Evolutionary conservation across 1,139 yeast species (phyloP).

Genomic region (Williopsis jadinii): DNA sequence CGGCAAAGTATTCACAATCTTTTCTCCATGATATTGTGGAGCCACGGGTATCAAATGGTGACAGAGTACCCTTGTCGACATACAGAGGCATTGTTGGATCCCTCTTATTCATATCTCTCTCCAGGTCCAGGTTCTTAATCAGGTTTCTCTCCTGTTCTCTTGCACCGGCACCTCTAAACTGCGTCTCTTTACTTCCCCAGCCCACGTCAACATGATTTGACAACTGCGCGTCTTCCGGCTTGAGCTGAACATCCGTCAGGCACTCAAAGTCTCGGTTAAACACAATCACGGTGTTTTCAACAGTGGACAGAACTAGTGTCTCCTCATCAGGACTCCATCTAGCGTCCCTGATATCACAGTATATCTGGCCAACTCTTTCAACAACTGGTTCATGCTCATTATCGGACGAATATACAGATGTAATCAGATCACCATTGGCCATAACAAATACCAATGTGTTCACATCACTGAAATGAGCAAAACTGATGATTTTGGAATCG

Average conservation of each 20-base stretch:
- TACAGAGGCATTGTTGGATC: conserved; percentile 90
- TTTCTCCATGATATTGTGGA: conserved; percentile 84
- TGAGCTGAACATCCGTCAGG: conserved; percentile 54
- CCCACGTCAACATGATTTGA: conserved; percentile 93
- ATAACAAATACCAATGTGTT: conserved; percentile 57
- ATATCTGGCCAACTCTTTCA: conserved; percentile 82
- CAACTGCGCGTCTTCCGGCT: conserved; percentile 57
- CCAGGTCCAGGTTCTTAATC: conserved; percentile 63
- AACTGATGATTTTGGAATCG: conserved; percentile 36
- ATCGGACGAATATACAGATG: conserved; percentile 49
- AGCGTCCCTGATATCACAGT: conserved; percentile 67
- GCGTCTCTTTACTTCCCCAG: conserved; percentile 98
- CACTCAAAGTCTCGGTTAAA: conserved; percentile 79
- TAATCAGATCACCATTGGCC: conserved; percentile 61
- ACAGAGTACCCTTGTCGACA: conserved; percentile 60
- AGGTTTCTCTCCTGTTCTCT: conserved; percentile 61
- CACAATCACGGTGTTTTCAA: conserved; percentile 53
- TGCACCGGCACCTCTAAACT: conserved; percentile 91
- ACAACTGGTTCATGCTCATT: conserved; percentile 38
- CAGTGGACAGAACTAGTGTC: conserved; percentile 63
- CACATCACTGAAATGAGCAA: conserved; percentile 60
- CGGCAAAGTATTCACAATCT: conserved; percentile 78
- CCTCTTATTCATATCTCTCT: conserved; percentile 51
- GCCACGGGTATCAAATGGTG: conserved; percentile 41
- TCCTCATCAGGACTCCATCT: conserved; percentile 93